These are phyloP conservation scores for Umbelopsis sp. DNA, from an alignment of 192 early-diverging fungal genomes.

Conservation along the genomic window DNA sequence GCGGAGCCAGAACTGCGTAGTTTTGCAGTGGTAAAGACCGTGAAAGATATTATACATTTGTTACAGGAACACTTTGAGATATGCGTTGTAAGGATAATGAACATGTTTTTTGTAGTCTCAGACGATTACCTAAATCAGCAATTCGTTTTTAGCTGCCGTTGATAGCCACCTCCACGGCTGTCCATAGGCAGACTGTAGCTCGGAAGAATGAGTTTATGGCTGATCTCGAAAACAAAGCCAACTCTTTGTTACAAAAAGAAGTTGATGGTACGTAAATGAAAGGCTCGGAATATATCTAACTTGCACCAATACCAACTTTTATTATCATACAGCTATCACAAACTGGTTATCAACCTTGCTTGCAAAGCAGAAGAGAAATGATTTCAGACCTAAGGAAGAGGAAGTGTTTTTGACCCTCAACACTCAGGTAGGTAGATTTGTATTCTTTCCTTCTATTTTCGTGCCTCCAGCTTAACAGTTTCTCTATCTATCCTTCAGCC, in stretches of 20 bases:
- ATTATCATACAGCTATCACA: slow-evolving; percentile 57
- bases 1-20: slow-evolving; percentile 66
- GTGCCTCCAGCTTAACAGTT: background rate
- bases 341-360: slow-evolving; percentile 73
- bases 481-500: slow-evolving; percentile 45
- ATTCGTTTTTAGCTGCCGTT: slow-evolving; percentile 59
- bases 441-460: background rate
- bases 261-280: slow-evolving; percentile 58
- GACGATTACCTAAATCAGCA: too few relatives aligned
- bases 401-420: slow-evolving; percentile 69
- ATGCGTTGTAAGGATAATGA: slow-evolving; percentile 53
- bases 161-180: slow-evolving; percentile 64
- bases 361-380: slow-evolving; percentile 80
- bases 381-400: slow-evolving; percentile 92
- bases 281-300: background rate
- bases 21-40: slow-evolving; percentile 63
- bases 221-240: slow-evolving; percentile 78
- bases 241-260: slow-evolving; percentile 72
- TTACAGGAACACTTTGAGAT: slow-evolving; percentile 83
- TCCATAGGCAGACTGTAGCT: slow-evolving; percentile 84
- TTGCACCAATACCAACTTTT: slow-evolving; percentile 28
- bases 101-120: slow-evolving; percentile 13
- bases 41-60: slow-evolving; percentile 73
- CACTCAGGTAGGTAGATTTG: slow-evolving; percentile 41
- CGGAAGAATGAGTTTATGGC: slow-evolving; percentile 91